Evolutionary conservation across 2,329 filamentous ascomycete species (phyloP).

Genomic region (Diplocarpon rosae): DNA sequence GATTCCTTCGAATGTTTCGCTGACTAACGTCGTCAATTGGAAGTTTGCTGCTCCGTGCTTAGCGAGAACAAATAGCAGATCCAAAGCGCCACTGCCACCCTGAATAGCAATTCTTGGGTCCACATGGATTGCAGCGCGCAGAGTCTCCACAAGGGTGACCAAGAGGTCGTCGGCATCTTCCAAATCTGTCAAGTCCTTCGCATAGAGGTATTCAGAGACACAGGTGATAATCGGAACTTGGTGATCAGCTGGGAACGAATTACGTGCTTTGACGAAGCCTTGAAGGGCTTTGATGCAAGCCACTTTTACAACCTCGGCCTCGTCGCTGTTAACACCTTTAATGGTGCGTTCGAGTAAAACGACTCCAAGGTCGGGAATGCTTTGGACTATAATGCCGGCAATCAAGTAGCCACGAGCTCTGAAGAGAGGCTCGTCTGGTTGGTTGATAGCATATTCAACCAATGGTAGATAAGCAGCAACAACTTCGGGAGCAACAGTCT

Average conservation of each 20-base stretch:
- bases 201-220: constrained; percentile 61
- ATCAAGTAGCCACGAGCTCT: constrained; percentile 80
- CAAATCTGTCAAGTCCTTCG: constrained; percentile 72
- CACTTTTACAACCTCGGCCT: constrained; percentile 82
- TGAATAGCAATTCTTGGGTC: constrained; percentile 66
- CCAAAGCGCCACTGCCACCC: constrained; percentile 61
- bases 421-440: constrained; percentile 61
- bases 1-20: constrained; percentile 85
- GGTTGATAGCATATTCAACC: constrained; percentile 65
- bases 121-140: constrained; percentile 72
- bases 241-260: constrained; percentile 39
- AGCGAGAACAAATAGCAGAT: constrained; percentile 78
- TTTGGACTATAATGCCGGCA: constrained; percentile 66
- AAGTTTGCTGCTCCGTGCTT: constrained; percentile 84
- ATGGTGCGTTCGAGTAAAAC: constrained; percentile 63
- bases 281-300: constrained; percentile 83
- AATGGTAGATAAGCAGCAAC: constrained; percentile 69
- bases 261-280: constrained; percentile 39
- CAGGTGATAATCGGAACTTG: constrained; percentile 52
- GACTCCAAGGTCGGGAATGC: constrained; percentile 47
- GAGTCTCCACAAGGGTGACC: constrained; percentile 76
- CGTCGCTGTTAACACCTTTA: constrained; percentile 61
- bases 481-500: constrained; percentile 56
- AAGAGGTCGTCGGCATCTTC: constrained; percentile 86
- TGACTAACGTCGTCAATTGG: constrained; percentile 78